Evolutionary conservation across 306 rosid species (phyloP), one percentile per base, ranked within the genome.

Genomic region (Lathyrus oleraceus): DNA sequence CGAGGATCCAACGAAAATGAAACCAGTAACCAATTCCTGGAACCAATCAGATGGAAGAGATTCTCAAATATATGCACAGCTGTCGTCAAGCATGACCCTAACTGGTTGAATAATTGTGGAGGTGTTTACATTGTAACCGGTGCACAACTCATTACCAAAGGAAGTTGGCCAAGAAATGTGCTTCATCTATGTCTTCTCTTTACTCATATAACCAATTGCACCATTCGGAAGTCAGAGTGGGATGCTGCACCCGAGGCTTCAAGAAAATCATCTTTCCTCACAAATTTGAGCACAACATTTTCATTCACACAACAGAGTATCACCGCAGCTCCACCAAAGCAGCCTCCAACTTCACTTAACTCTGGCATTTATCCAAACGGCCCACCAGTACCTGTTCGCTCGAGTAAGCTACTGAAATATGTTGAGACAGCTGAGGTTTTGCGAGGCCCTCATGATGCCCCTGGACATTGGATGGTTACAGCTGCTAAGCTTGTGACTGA

Each of bases 391-490:
- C 85, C 88, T 0, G 85, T 84, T 74, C 89, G 77, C 21, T 74
- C 96, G 0, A 77, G 81, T 4, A 93, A 87, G 82, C 84, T 90
- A 65, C 90, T 87, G 16, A 90, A 84, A 75, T 90, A 75, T 53
- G 94, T 93, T 67, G 97, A 90, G 44, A 84, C 87, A 1, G 80
- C 93, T 0, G 98, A 93, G 90, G 97, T 93, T 20, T 81, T 85
- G 57, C 86, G 91, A 32, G 98, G 96, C 10, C 96, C 98, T 0
- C 98, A 93, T 49, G 94, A 90, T 78, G 76, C 83, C 78, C 98
- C 98, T 0, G 98, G 98, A 7, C 96, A 93, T 76, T 93, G 98
- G 98, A 72, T 93, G 74, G 96, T 93, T 67, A 88, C 83, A 10
- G 96, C 96, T 66, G 98, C 97, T 59, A 90, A 85, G 80, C 85